Base-by-base conservation (phyloP, 2,329 filamentous ascomycete species). In the Trichoderma oligosporum region DNA sequence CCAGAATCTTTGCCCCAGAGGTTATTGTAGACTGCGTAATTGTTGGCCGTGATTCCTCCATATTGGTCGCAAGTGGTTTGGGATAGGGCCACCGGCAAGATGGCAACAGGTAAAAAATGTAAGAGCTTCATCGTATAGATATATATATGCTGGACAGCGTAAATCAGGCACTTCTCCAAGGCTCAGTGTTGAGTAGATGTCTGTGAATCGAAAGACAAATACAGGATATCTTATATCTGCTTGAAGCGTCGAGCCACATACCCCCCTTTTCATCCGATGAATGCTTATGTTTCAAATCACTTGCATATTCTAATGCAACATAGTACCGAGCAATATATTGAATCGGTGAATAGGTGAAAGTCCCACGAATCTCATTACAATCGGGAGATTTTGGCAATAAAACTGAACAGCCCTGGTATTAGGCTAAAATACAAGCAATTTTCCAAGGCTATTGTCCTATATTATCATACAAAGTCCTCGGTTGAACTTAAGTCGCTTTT, bases 61-160 rank as follows among this genome's bases (percentile, higher is more conserved):
- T 29, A 55, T 22, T 55, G 52, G 7, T 27, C 16, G 16, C 52
- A 55, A 31, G 41, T 46, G 22, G 41, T 55, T 31, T 55, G 52
- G 7, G 41, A 29, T n/a, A 55, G 22, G 14, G 41, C 52, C 12
- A 20, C 52, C 16, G 52, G 52, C 12, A 55, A 12, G 7, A 55
- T n/a, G 4, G 24, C 8, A n/a, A n/a, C n/a, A 8, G 52, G n/a
- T 12, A 38, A 20, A 25, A 55, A 25, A 3, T 55, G 52, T 29
- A 46, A 1, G 41, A 46, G 7, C 31, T 55, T 55, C 52, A 55
- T 46, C 9, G 52, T 7, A 20, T 22, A n/a, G 16, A 2, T 2
- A 1, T 3, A 6, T 20, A 4, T 16, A 7, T 27, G 2, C 12
- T 4, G 27, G 4, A n/a, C 9, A 7, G 9, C 1, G 31, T 22